Percentiles rank a stretch among this genome's conserved stretches.
These are phyloP conservation scores for Thelephora aurantiotincta DNA, from an alignment of 768 basidiomycete species.

Conservation along the genomic window DNA sequence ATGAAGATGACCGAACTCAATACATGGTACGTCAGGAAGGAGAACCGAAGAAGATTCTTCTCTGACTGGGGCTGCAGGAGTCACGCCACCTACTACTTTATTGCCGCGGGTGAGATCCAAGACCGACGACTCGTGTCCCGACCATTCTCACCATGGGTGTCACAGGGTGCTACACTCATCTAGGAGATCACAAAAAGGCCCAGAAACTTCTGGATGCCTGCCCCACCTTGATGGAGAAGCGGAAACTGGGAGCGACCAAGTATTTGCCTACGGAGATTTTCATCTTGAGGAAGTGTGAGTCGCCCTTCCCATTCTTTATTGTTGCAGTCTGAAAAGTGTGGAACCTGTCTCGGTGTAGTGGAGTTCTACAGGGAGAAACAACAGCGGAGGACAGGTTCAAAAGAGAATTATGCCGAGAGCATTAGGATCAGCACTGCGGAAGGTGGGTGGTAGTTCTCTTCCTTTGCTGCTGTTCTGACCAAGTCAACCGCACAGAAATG, in stretches of 20 bases:
- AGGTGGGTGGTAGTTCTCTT: constrained; percentile 22
- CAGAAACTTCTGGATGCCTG: constrained; percentile 47
- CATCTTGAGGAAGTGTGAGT: constrained; percentile 63
- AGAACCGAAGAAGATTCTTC: background rate
- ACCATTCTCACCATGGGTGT: background rate
- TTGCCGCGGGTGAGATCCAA: constrained; percentile 40
- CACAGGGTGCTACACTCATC: constrained; percentile 46
- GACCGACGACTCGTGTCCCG: background rate
- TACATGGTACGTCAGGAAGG: constrained; percentile 36
- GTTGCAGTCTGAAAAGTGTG: too few species aligned
- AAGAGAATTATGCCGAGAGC: constrained; percentile 32
- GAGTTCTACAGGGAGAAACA: constrained; percentile 66
- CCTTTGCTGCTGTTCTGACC: background rate
- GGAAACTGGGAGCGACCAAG: constrained; percentile 44
- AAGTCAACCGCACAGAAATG: constrained; percentile 32
- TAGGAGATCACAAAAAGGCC: constrained; percentile 41
- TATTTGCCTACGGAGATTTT: constrained; percentile 63
- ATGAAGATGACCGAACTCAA: constrained; percentile 51
- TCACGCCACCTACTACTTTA: constrained; percentile 67
- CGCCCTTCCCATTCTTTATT: background rate
- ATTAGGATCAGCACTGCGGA: constrained; percentile 61
- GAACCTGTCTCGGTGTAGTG: constrained; percentile 29
- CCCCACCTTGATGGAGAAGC: constrained; percentile 43
- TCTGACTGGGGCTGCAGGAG: constrained; percentile 30
- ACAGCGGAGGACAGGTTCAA: constrained; percentile 34